These are phyloP conservation scores for Scheffersomyces lignicola DNA, from an alignment of 1,139 yeast species.

Conservation along the genomic window DNA sequence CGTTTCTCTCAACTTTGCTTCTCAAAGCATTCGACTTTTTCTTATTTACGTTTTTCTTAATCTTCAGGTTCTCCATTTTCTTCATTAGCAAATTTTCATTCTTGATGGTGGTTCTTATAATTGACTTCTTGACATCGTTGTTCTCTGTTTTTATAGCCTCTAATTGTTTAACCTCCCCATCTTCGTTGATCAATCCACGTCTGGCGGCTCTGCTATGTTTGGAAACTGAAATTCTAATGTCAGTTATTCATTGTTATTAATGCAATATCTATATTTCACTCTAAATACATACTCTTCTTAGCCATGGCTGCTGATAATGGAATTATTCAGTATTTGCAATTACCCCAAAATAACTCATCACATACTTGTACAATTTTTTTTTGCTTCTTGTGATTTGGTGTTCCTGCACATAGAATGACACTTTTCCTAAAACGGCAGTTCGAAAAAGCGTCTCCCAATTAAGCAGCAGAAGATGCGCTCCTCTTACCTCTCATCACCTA, in stretches of 20 bases:
- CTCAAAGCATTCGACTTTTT: conserved; percentile 36
- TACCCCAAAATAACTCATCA: too few relatives aligned
- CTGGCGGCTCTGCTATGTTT: conserved; percentile 79
- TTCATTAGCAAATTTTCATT: conserved; percentile 62
- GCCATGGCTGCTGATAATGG: conserved; percentile 19
- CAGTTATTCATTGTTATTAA: conserved; percentile 1
- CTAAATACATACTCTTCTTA: conserved; percentile 31
- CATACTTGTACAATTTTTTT: too few relatives aligned
- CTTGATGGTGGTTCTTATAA: conserved; percentile 67
- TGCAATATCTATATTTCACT: neutral
- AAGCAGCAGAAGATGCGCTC: too few relatives aligned
- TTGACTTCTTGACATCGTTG: conserved; percentile 59
- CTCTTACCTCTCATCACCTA: too few relatives aligned
- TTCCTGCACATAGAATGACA: too few relatives aligned
- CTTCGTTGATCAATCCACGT: conserved; percentile 48
- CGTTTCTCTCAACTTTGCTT: conserved; percentile 47
- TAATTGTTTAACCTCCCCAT: conserved; percentile 49
- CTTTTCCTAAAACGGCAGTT: too few relatives aligned
- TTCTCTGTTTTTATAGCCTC: conserved; percentile 52
- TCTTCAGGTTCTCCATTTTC: conserved; percentile 49
- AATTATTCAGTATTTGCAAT: too few relatives aligned
- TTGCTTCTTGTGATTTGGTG: too few relatives aligned
- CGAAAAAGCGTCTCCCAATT: too few relatives aligned
- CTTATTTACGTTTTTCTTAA: conserved; percentile 31
- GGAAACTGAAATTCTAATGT: conserved; percentile 38